Base-by-base conservation (phyloP, 2,329 filamentous ascomycete genomes). In the Fusarium sp. region DNA sequence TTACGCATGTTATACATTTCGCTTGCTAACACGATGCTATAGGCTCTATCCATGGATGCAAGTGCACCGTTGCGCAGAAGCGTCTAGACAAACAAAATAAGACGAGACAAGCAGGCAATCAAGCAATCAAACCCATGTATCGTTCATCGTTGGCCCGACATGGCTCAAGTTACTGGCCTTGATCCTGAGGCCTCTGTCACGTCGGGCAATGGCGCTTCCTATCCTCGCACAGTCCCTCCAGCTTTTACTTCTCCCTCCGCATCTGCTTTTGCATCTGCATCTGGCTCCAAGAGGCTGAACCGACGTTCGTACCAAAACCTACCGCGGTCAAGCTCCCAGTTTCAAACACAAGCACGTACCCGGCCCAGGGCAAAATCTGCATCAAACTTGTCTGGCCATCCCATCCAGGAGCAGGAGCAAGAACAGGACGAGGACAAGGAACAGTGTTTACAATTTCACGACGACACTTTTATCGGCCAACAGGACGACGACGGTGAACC, bases 351-450 rank as follows among this genome's bases (percentile, higher is more conserved):
- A 55, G 67, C 63, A 68, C 63, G 60, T 60, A 58, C 55, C 54
- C 72, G 73, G 20, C 73, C 68, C 16, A 65, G 74, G 50, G 68
- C 64, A 58, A 68, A 63, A 55, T 75, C 73, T 40, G 66, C 72
- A 51, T 72, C 73, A 47, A 75, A 72, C 48, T 54, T 75, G 18
- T 51, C 64, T 48, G 60, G n/a, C 28, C 57, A 64, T 18, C 56
- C 64, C 30, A 69, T 37, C 32, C 50, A 59, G 49, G 54, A 70
- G 34, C 50, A 59, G 20, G 68, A 41, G 20, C 11, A 49, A 18
- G 47, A 34, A 12, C 32, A 57, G 55, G 51, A 69, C 41, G 32
- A 37, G 16, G 34, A 37, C 34, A 37, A 37, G 34, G 34, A 37
- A 37, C 34, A 37, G 34, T 6, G 34, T n/a, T 34, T 67, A n/a